Percentiles rank a stretch among this genome's conserved stretches.
Evolutionary conservation across 2,329 filamentous ascomycete species (phyloP).

Genomic region (Botrytis hyacinthi): DNA sequence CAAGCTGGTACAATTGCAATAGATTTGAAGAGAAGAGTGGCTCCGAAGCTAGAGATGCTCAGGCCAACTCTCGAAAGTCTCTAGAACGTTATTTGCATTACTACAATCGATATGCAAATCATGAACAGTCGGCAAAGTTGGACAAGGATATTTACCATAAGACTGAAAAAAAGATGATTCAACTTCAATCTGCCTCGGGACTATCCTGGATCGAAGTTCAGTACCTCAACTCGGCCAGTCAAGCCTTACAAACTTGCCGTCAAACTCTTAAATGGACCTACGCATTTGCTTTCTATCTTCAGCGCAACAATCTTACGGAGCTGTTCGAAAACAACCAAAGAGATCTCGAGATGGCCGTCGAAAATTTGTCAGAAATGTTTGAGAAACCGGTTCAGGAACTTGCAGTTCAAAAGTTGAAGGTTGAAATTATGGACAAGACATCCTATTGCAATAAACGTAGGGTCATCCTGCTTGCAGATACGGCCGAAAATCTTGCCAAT

Average conservation of each 20-base stretch:
- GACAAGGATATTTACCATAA: slow-evolving; percentile 95
- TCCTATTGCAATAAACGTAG: slow-evolving; percentile 92
- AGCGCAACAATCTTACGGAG: slow-evolving; percentile 89
- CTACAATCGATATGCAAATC: slow-evolving; percentile 98
- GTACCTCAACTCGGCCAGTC: slow-evolving; percentile 89
- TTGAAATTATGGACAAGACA: slow-evolving; percentile 98
- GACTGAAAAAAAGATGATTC: slow-evolving; percentile 99
- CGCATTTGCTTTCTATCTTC: slow-evolving; percentile 96
- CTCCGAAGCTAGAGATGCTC: slow-evolving; percentile 82
- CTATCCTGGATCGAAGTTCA: slow-evolving; percentile 99
- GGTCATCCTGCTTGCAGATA: slow-evolving; percentile 86
- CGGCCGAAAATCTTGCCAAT: slow-evolving; percentile 85
- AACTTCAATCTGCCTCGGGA: slow-evolving; percentile 86
- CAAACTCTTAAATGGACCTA: slow-evolving; percentile 99
- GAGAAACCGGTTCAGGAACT: slow-evolving; percentile 92
- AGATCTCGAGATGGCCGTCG: slow-evolving; percentile 94
- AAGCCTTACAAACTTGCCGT: slow-evolving; percentile 92
- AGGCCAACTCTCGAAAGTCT: slow-evolving; percentile 85
- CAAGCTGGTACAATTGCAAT: slow-evolving; percentile 99
- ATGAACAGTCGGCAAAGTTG: slow-evolving; percentile 94
- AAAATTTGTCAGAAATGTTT: slow-evolving; percentile 98
- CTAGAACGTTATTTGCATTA: slow-evolving; percentile 97
- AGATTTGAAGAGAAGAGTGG: slow-evolving; percentile 96
- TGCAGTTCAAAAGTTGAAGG: slow-evolving; percentile 83
- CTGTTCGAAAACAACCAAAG: slow-evolving; percentile 99